Evolutionary conservation across 306 rosid species (phyloP), one percentile per base, ranked within the genome.

Genomic region (Sesbania bispinosa): DNA sequence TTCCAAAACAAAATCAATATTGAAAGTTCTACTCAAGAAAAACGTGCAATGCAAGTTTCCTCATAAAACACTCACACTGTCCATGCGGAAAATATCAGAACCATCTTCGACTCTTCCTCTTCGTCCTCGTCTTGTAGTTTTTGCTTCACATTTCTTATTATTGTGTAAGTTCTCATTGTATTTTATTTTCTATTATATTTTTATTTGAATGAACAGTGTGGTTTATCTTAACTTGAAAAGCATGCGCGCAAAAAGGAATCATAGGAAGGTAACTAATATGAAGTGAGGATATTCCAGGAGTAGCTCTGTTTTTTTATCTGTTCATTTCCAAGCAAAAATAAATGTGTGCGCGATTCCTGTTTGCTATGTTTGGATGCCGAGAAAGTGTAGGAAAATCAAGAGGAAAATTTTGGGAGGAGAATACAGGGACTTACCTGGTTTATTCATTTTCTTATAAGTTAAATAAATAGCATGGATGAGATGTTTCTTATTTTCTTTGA

Each of bases 31-130:
- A n/a, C n/a, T n/a, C n/a, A n/a, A n/a, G n/a, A n/a, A 10, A 6
- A 66, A 18, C 39, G 21, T 68, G 20, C 29, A 19, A 1, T 20
- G 50, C 74, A 68, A 68, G 74, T 7, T 33, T 67, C 58, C 54
- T 27, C 19, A 15, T 3, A 29, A 47, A 15, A 13, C 46, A 32
- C 38, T 15, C 58, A 6, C 64, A 57, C n/a, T 7, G 0, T 39
- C 3, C 30, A 5, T 66, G 6, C 16, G 19, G 60, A 10, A 29
- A 67, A 32, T 18, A 38, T 16, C 3, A 6, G 5, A 39, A 38
- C 11, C 26, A 18, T 66, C 39, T 24, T 16, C 29, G n/a, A n/a
- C 46, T 63, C 53, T 41, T 38, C 16, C 8, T 19, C 23, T 9
- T 66, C n/a, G 1, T 6, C 18, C 21, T 62, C 26, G 6, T 6